A percentile compares a stretch with the other conserved stretches of the same genome.
These are phyloP conservation scores for Chamaecrista fasciculata DNA, from an alignment of 306 rosid species.

Conservation along the genomic window DNA sequence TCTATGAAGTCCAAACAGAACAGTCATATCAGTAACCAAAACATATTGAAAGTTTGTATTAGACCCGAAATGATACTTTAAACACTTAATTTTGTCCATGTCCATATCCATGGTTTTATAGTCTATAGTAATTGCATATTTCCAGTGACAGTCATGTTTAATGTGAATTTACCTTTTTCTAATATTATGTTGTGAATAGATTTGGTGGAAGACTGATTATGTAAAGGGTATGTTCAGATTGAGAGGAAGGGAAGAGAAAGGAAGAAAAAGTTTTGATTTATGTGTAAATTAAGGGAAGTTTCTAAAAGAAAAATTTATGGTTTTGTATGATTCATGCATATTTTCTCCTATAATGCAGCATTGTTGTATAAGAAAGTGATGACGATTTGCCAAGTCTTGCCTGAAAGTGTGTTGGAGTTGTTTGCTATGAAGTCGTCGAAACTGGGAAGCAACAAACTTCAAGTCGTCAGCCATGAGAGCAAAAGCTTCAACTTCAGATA, in stretches of 20 bases:
- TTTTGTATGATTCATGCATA: not conserved
- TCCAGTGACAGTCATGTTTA: not conserved
- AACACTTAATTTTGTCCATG: not conserved
- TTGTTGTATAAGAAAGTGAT: not conserved
- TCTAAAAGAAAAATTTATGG: not conserved
- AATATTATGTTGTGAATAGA: not conserved
- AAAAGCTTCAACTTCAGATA: conserved; percentile 85
- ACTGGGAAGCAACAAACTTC: conserved; percentile 70
- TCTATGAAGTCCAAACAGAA: too few species aligned
- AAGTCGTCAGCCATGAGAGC: conserved; percentile 74
- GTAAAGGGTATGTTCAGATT: not conserved
- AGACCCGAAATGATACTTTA: too few species aligned
- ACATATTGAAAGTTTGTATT: too few species aligned
- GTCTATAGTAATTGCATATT: not conserved
- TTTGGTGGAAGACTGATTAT: conserved; percentile 4
- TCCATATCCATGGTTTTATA: not conserved
- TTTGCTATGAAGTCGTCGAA: conserved; percentile 63
- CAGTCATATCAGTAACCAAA: too few species aligned
- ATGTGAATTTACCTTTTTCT: not conserved
- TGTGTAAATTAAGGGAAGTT: not conserved
- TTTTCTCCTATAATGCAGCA: not conserved
- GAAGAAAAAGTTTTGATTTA: not conserved
- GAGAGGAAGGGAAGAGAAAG: not conserved
- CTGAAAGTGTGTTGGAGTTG: conserved; percentile 71
- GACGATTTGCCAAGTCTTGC: conserved; percentile 37